Evolutionary conservation across 2,329 filamentous ascomycete species (phyloP), one percentile per base, ranked within the genome.

Genomic region (Aspergillus carbonarius): DNA sequence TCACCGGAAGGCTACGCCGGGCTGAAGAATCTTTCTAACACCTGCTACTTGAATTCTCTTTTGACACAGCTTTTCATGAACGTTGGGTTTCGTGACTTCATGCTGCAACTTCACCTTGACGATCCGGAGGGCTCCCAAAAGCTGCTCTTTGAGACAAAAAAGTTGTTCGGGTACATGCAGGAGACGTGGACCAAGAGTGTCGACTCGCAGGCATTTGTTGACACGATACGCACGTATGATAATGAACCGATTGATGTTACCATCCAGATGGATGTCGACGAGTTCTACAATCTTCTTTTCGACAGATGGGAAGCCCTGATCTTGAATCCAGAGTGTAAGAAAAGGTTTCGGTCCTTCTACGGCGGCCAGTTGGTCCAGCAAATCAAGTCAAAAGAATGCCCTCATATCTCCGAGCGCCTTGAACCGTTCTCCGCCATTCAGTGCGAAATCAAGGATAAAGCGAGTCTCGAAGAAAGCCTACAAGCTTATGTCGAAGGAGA

Each of bases 21-120:
- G 1, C 76, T 99, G n/a, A 84, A 84, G 57, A 99, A 99, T 68
- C 83, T 97, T 15, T 95, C 92, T 9, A 96, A 97, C 71, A 98
- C 96, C 0, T 99, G 95, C 76, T 99, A 99, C 72, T 84, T 98
- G 71, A 99, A 99, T 72, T 98, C 95, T 0, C 80, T 99, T 0
- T 83, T 98, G 60, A 93, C 92, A 0, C 95, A 99, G 71, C 84
- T 99, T 0, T 99, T 93, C 79, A 98, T 97, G 92, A 98, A 99
- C 70, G 78, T 90, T 15, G 83, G 86, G 6, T 98, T 99, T 69
- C 88, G 95, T 17, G 83, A 85, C 15, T 96, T 98, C 73, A 90
- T 99, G 66, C 81, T 98, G 60, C 75, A 81, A 57, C 80, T 85
- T n/a, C 75, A 81, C 8, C 78, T 91, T 23, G 73, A 79, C 13